Base-by-base conservation (phyloP, 805 yeast genomes). In the Saccharomycopsis microspora region DNA sequence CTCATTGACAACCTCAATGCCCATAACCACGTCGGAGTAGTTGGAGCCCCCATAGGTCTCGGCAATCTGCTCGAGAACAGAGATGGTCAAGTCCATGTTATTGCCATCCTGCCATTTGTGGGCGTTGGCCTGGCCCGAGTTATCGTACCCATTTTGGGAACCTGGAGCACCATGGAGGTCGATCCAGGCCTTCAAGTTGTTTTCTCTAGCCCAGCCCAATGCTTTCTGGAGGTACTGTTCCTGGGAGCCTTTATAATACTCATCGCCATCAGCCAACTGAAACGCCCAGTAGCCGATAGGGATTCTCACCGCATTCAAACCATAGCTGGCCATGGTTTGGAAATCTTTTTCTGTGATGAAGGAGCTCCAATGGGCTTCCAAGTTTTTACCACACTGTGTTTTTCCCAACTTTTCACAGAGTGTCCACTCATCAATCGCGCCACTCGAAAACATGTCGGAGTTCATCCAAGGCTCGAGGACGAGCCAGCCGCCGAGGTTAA, bases 271-370 rank as follows among this genome's bases (percentile, higher is more conserved):
- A 44, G 69, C 63, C 11, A 59, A 55, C 42, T 63, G 58, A 55
- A 71, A 77, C 1, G 89, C 85, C 93, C 94, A 85, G 60, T 84
- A 84, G 2, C 90, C 90, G 45, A 83, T 75, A 1, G 93, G 93
- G 37, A 85, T 71, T 44, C 93, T 66, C 8, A 83, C 86, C 57
- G 81, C 68, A 57, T 82, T 80, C 54, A 82, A 71, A 0, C 86
- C 87, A 56, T 66, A 68, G 3, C 56, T 55, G 47, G 66, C 68
- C 34, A 80, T 80, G 42, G 68, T 64, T 29, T 60, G 57, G 53
- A 82, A 76, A 60, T 82, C 87, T 4, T 67, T 60, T 54, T 79
- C 85, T 5, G 71, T 75, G 49, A 76, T 74, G 71, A 77, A 80
- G 0, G 75, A 62, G 3, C 65, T 61, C 77, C 80, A 81, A 58